Evolutionary conservation across 179 eudicot genomes (phyloP), one percentile per base, ranked within the genome.

Genomic region (Camellia oleifera): DNA sequence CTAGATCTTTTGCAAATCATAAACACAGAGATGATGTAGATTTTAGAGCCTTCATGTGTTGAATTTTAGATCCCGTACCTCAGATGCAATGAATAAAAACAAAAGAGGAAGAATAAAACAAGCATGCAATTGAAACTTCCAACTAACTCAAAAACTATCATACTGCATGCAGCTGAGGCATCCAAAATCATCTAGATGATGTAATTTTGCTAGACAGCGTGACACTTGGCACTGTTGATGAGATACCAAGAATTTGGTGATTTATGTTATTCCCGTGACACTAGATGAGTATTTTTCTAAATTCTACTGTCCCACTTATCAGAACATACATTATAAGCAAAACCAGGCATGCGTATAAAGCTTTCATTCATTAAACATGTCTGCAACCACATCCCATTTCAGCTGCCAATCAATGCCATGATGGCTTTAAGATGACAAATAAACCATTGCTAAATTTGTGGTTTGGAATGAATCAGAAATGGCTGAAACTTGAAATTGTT

Each of bases 131-230:
- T 40, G 7, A 17, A 20, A 52, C 42, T 48, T 48, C 32, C 60
- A 10, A 72, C 15, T 67, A 3, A 44, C 72, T 69, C 72, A 13
- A 44, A 18, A 17, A 69, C 53, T 14, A 14, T 56, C 46, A 73
- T 20, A 6, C 44, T 54, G 77, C 18, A 53, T 74, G 77, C 63
- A 74, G 77, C 42, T 40, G 20, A 74, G 8, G 48, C 77, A 23
- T 56, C 64, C 48, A 23, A 65, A 65, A 65, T 32, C 42, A 56
- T 56, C 17, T 23, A 50, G 77, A 54, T 74, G 77, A 74, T 3
- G 9, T n/a, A 18, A 50, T 3, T 45, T 69, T n/a, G 48, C 13
- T 45, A 45, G 53, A 69, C 48, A 40, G 54, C 73, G 14, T 12
- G 4, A 14, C 10, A 6, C 26, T 26, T 26, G 26, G 4, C 0